Base-by-base conservation (phyloP, 2,329 filamentous ascomycete species). In the Aureobasidium sp. region DNA sequence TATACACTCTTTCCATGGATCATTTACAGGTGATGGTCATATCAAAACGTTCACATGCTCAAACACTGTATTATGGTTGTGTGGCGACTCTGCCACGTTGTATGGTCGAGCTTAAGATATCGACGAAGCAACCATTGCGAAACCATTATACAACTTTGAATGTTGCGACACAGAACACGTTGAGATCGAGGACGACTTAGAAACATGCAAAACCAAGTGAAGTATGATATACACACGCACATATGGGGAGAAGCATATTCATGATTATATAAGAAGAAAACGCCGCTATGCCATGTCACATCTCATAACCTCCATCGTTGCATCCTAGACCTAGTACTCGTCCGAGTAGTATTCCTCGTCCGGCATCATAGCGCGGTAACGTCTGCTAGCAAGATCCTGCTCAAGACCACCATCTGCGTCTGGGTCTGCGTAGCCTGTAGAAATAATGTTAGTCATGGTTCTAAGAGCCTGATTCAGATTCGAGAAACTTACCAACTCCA, bases 361-460 rank as follows among this genome's bases (percentile, higher is more conserved):
- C 2, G 88, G 85, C 62, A 92, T 74, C 27, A 95, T 79, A 1
- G 90, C 88, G 62, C 90, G 83, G 73, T 92, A 95, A 66, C 89
- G 80, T 64, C 91, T 81, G 63, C 85, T 88, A 1, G 90, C 88
- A 64, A 99, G 77, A 71, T 97, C 93, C 70, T 96, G 91, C 70
- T 95, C 91, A 24, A 97, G 79, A 0, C 93, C 91, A 2, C 92
- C 91, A 69, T 95, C 90, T 59, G 85, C 87, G 70, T 96, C 91
- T 0, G 89, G 87, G 70, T 97, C 91, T 40, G 91, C 24, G 24
- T 24, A 24, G 24, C 24, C 24, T 24, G 24, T 24, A 24, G 24
- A 24, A 24, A 24, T 4, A 24, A 24, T 24, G 45, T 54, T 40
- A 60, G 40, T 50, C n/a, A 24, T 58, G 40, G 22, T 31, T 27